These are phyloP conservation scores for Rhynchosporium agropyri DNA, from an alignment of 2,329 filamentous ascomycete species.

Conservation along the genomic window DNA sequence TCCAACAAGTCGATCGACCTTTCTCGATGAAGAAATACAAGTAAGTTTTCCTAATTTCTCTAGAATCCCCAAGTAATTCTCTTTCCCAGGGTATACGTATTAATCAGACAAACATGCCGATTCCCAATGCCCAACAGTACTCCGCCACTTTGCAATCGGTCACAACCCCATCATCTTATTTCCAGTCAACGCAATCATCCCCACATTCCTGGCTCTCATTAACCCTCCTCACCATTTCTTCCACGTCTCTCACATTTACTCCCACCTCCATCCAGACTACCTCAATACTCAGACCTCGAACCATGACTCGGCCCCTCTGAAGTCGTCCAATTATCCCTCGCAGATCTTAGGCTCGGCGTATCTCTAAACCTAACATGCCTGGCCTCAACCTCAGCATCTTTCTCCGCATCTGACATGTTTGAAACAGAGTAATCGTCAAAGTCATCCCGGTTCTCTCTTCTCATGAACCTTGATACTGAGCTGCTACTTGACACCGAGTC, in stretches of 20 bases:
- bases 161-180: not conserved
- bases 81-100: not conserved
- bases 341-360: conserved; percentile 18
- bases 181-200: no score
- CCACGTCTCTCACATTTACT: not conserved
- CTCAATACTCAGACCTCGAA: not conserved
- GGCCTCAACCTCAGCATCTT: conserved; percentile 16
- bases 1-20: not conserved
- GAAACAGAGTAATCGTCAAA: conserved; percentile 8
- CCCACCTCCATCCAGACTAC: not conserved
- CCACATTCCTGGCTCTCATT: not conserved
- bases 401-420: conserved; percentile 18
- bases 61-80: not conserved
- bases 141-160: not conserved
- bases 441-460: not conserved
- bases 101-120: not conserved
- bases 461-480: not conserved
- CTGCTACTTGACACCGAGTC: not conserved
- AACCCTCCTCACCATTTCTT: not conserved
- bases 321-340: not conserved
- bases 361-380: conserved; percentile 25
- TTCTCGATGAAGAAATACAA: not conserved
- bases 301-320: conserved; percentile 1
- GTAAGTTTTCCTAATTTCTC: not conserved
- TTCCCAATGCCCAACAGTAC: not conserved